phyloP scores from a whole-genome alignment of 345 rosid genomes.

The Acer campestre region DNA sequence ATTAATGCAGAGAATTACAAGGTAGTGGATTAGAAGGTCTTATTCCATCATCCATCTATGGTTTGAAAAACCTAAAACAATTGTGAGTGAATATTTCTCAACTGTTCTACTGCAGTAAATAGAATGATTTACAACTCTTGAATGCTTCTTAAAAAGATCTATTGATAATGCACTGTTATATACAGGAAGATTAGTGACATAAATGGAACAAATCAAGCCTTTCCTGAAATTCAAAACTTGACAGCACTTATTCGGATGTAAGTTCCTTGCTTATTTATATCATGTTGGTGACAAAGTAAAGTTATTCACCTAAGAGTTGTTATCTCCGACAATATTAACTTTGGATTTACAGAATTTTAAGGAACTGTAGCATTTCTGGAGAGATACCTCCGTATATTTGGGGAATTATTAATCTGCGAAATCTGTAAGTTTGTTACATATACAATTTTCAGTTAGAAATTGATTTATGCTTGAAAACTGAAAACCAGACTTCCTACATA shows the following conservation, averaged over 20 bases:
- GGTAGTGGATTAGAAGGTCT: slow-evolving; percentile 54
- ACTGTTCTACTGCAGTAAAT: background rate
- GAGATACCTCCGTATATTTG: slow-evolving; percentile 37
- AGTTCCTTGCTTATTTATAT: background rate
- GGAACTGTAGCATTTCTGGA: slow-evolving; percentile 40
- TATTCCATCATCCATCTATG: slow-evolving; percentile 49
- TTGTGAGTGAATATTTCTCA: slow-evolving; percentile 37
- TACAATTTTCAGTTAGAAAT: background rate
- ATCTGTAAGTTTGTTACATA: slow-evolving; percentile 32
- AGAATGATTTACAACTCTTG: background rate
- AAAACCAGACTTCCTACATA: background rate
- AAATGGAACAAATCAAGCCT: slow-evolving; percentile 25
- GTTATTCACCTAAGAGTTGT: background rate
- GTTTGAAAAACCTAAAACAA: slow-evolving; percentile 32
- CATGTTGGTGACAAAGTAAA: background rate
- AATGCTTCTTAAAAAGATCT: background rate
- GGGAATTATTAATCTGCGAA: slow-evolving; percentile 22
- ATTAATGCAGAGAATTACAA: slow-evolving; percentile 46
- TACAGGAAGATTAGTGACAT: slow-evolving; percentile 63
- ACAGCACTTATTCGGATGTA: slow-evolving; percentile 34
- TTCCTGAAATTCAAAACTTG: slow-evolving; percentile 45
- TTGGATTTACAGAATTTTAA: slow-evolving; percentile 34
- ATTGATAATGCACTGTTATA: background rate
- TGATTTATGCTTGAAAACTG: background rate
- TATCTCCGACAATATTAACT: background rate